These are phyloP conservation scores for Apiospora arundinis DNA, from an alignment of 2,329 filamentous ascomycete species.

Conservation along the genomic window DNA sequence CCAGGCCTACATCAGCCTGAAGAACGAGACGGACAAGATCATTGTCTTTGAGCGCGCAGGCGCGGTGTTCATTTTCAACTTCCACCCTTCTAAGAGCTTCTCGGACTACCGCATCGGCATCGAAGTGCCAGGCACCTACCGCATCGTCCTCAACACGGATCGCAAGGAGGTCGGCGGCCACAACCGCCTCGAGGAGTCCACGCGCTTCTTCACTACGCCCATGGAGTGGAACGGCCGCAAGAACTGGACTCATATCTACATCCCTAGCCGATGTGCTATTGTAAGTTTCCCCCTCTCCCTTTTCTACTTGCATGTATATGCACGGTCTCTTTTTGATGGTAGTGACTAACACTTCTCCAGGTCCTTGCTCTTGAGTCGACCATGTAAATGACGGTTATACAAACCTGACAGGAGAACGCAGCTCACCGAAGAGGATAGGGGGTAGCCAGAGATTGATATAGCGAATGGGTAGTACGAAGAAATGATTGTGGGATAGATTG, in stretches of 20 bases:
- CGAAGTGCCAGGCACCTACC: slow-evolving; percentile 84
- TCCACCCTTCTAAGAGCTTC: slow-evolving; percentile 84
- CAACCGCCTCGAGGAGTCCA: slow-evolving; percentile 76
- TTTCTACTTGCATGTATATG: no score
- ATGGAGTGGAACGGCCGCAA: slow-evolving; percentile 87
- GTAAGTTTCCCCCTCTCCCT: slow-evolving; percentile 56
- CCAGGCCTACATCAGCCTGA: slow-evolving; percentile 92
- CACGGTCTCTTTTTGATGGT: neutral
- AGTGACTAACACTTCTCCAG: slow-evolving; percentile 39
- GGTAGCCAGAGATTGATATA: neutral
- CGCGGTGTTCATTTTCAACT: slow-evolving; percentile 94
- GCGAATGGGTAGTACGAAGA: neutral
- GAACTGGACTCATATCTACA: slow-evolving; percentile 93
- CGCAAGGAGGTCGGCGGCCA: slow-evolving; percentile 79
- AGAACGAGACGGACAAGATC: slow-evolving; percentile 93
- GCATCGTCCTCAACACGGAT: slow-evolving; percentile 85
- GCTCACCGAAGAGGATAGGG: neutral
- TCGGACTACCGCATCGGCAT: slow-evolving; percentile 92
- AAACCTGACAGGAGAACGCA: no score
- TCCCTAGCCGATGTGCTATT: slow-evolving; percentile 82
- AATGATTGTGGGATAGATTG: neutral
- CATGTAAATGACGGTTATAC: slow-evolving; percentile 32
- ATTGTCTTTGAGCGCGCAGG: slow-evolving; percentile 94
- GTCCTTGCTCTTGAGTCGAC: slow-evolving; percentile 59
- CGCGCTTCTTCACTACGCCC: slow-evolving; percentile 89